Base-by-base conservation (phyloP, 2,329 filamentous ascomycete genomes). In the Fusarium bulbicola region DNA sequence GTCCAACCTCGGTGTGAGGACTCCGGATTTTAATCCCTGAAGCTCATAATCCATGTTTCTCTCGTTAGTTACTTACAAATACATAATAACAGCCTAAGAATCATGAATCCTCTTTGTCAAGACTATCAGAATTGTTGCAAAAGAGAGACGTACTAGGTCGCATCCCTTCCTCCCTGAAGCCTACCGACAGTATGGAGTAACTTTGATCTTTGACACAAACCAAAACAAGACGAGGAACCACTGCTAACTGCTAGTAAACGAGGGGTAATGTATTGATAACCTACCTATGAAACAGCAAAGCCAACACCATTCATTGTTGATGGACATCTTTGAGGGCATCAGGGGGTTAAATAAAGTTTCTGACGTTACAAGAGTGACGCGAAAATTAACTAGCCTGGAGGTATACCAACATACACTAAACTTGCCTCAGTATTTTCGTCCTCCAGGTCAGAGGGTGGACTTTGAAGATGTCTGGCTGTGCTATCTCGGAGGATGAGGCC, bases 221-320 rank as follows among this genome's bases (percentile, higher is more conserved):
- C 53, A 37, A 67, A 56, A 39, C 53, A 36, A 67, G 56, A 57
- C 61, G 45, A 74, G 52, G 65, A 53, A 54, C 59, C 60, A 69
- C 49, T 70, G 65, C 24, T 53, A 10, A 71, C 46, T 72, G 70
- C 14, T 53, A n/a, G 47, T 50, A 46, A 58, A 53, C 59, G 65
- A 74, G 63, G 67, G 66, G 54, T 30, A 42, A 53, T 7, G 24
- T 39, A 53, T 59, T 46, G 62, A 64, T 53, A 49, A 46, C 68
- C 71, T 76, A 77, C 68, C 71, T 76, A 77, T 76, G 68, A 75
- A 77, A 74, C 71, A 64, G 28, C 40, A 32, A 52, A 68, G 57
- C 43, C 73, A 69, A 63, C 69, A 66, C 49, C 39, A 28, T 64
- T 28, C 39, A 21, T 47, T 28, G 32, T 49, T 63, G 59, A 40